Evolutionary conservation across 2,329 filamentous ascomycete species (phyloP).

Genomic region (Orbilia ellipsospora): DNA sequence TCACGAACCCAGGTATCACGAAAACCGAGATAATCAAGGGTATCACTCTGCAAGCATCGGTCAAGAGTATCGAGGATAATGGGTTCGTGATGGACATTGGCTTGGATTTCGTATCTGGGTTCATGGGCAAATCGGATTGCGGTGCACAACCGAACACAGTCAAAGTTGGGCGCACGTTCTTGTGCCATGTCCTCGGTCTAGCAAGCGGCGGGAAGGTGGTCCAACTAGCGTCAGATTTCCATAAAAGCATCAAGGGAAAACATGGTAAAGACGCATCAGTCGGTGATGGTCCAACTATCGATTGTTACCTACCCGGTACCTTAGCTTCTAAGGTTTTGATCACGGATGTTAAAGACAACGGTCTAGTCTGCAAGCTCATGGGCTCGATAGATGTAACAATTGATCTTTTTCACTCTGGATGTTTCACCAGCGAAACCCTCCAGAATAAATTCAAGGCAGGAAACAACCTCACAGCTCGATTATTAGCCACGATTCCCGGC

Average conservation of each 20-base stretch:
- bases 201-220: slow-evolving; percentile 82
- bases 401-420: slow-evolving; percentile 88
- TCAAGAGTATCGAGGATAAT: slow-evolving; percentile 93
- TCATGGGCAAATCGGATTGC: slow-evolving; percentile 76
- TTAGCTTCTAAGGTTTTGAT: slow-evolving; percentile 81
- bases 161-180: slow-evolving; percentile 75
- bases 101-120: slow-evolving; percentile 77
- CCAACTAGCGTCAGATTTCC: slow-evolving; percentile 83
- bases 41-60: slow-evolving; percentile 83
- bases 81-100: slow-evolving; percentile 93
- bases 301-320: slow-evolving; percentile 91
- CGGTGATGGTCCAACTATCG: slow-evolving; percentile 82
- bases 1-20: slow-evolving; percentile 79
- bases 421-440: slow-evolving; percentile 75
- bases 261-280: slow-evolving; percentile 57
- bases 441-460: slow-evolving; percentile 83
- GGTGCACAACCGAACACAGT: slow-evolving; percentile 67
- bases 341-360: slow-evolving; percentile 75
- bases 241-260: slow-evolving; percentile 66
- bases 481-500: slow-evolving; percentile 87
- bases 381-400: slow-evolving; percentile 90
- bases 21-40: slow-evolving; percentile 79
- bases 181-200: slow-evolving; percentile 82
- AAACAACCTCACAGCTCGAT: slow-evolving; percentile 82
- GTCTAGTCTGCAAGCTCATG: slow-evolving; percentile 90